These are phyloP conservation scores for Xylaria multiplex DNA, from an alignment of 2,329 filamentous ascomycete species.

Conservation along the genomic window DNA sequence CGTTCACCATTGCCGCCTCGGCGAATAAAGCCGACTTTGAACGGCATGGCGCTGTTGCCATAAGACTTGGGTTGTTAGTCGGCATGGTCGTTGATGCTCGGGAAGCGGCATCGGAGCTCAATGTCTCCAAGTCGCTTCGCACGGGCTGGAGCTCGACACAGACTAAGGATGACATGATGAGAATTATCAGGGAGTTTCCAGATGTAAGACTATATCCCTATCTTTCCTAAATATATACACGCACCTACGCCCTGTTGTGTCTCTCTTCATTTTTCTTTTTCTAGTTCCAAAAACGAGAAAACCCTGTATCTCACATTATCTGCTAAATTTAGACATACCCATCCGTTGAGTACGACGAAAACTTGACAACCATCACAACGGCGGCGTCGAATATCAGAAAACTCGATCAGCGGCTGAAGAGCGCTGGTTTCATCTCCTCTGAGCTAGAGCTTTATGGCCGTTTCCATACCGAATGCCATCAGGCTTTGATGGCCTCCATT, in stretches of 20 bases:
- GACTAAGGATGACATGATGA: constrained; percentile 36
- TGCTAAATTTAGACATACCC: constrained; percentile 22
- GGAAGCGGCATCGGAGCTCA: constrained; percentile 40
- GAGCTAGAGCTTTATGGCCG: constrained; percentile 49
- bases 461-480: constrained; percentile 45
- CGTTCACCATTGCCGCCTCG: constrained; percentile 51
- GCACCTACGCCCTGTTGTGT: too few relatives aligned
- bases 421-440: constrained; percentile 42
- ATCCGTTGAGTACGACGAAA: constrained; percentile 48
- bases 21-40: constrained; percentile 45
- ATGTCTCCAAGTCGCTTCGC: constrained; percentile 37
- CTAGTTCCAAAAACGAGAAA: constrained; percentile 34
- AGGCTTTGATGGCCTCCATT: constrained; percentile 32
- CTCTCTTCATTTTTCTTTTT: background rate
- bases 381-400: constrained; percentile 36
- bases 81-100: constrained; percentile 52
- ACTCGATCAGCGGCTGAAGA: constrained; percentile 44
- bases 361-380: constrained; percentile 50
- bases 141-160: constrained; percentile 41
- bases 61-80: constrained; percentile 53
- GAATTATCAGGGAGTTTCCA: constrained; percentile 16
- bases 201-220: constrained; percentile 13
- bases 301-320: constrained; percentile 29
- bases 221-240: background rate
- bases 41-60: constrained; percentile 50